A percentile compares a stretch with the other conserved stretches of the same genome.
phyloP scores from a whole-genome alignment of 768 basidiomycete species.

The Rhizopogon vulgaris region DNA sequence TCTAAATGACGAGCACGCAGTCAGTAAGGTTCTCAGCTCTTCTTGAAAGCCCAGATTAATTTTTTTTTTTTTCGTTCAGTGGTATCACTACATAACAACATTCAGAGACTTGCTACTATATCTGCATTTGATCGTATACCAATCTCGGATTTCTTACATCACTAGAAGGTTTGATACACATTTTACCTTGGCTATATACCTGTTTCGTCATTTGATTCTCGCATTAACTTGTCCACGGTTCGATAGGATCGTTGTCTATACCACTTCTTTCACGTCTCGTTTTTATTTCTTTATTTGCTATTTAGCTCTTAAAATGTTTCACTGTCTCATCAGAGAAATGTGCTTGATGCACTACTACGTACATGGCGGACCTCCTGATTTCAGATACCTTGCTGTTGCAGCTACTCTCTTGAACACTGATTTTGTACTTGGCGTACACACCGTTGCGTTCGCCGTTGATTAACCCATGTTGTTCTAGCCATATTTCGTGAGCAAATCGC shows the following conservation, averaged over 20 bases:
- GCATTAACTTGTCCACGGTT: background rate
- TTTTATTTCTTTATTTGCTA: background rate
- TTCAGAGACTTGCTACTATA: background rate
- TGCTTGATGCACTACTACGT: background rate
- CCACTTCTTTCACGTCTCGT: slow-evolving; percentile 1
- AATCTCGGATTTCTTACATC: background rate
- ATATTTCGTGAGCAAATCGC: background rate
- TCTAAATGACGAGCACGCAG: background rate
- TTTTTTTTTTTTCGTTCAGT: background rate
- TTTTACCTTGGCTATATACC: background rate
- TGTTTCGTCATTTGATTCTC: background rate
- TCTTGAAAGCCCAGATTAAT: background rate
- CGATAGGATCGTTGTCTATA: slow-evolving; percentile 9
- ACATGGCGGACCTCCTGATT: background rate
- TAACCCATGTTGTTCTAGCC: background rate
- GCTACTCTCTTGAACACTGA: background rate
- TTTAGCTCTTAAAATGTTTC: background rate
- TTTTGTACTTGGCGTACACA: background rate
- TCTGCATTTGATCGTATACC: background rate
- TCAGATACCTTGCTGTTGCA: background rate
- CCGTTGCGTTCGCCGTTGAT: background rate
- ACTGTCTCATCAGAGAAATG: background rate
- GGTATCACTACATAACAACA: background rate
- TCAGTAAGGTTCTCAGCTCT: background rate
- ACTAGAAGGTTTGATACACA: background rate